These are phyloP conservation scores for Crithidia bombi DNA, from an alignment of 208 protist species.

Conservation along the genomic window DNA sequence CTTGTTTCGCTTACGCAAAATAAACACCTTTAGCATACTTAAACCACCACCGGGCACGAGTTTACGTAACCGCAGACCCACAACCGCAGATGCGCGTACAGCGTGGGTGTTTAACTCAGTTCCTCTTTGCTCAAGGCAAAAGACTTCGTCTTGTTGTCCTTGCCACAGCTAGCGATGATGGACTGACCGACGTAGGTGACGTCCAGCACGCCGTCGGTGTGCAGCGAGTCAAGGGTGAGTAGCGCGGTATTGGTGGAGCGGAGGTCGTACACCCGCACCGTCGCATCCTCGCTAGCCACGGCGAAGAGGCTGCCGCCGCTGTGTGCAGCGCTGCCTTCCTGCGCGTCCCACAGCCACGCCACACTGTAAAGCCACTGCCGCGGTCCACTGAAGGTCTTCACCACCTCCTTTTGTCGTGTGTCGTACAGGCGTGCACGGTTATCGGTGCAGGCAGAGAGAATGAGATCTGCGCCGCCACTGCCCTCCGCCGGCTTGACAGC, in stretches of 20 bases:
- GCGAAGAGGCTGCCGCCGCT: conserved; percentile 55
- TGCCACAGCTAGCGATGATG: conserved; percentile 73
- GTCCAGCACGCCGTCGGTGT: conserved; percentile 85
- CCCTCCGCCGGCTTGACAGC: conserved; percentile 48
- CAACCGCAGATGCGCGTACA: too few relatives aligned
- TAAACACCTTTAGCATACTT: too few relatives aligned
- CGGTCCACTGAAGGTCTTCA: conserved; percentile 78
- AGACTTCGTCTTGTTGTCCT: conserved; percentile 82
- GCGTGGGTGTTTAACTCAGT: conserved; percentile 7
- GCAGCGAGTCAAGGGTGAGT: conserved; percentile 71
- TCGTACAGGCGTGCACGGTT: conserved; percentile 85
- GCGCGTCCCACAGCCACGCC: conserved; percentile 64
- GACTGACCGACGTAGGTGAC: conserved; percentile 71
- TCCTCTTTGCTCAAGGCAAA: conserved; percentile 55
- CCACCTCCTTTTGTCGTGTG: conserved; percentile 52
- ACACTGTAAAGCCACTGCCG: conserved; percentile 87
- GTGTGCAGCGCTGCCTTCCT: conserved; percentile 45
- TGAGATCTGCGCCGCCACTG: conserved; percentile 48
- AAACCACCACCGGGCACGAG: too few relatives aligned
- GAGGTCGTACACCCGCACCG: conserved; percentile 79
- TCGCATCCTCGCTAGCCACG: conserved; percentile 68
- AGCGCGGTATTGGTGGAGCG: conserved; percentile 60
- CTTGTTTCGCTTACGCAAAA: too few relatives aligned
- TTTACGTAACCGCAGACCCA: too few relatives aligned
- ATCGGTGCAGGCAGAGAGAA: conserved; percentile 82